Evolutionary conservation across 257 asterid genomes (phyloP).

Genomic region (Forsythia viridissima): DNA sequence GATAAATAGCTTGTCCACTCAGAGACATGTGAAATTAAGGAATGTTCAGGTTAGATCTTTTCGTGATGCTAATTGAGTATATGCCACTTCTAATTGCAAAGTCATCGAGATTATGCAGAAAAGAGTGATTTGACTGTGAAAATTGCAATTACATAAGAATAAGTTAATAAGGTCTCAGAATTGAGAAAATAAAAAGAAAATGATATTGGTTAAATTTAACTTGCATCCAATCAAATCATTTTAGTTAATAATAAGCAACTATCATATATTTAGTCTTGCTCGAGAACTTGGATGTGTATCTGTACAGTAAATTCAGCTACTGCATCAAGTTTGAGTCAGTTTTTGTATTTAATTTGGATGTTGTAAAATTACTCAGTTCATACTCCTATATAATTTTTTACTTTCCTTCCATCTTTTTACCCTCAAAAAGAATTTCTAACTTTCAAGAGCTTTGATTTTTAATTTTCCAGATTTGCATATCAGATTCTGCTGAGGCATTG

Average conservation of each 20-base stretch:
- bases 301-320: neutral
- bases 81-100: neutral
- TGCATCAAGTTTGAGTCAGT: neutral
- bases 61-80: neutral
- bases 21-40: conserved; percentile 10
- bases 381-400: neutral
- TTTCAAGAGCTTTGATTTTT: conserved; percentile 23
- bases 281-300: conserved; percentile 9
- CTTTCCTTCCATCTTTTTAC: neutral
- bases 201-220: neutral
- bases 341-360: neutral
- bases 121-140: neutral
- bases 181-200: neutral
- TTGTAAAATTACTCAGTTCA: neutral
- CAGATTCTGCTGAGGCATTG: conserved; percentile 62
- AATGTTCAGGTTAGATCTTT: neutral
- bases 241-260: neutral
- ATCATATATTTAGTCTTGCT: conserved; percentile 5
- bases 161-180: neutral
- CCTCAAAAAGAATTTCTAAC: neutral
- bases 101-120: neutral
- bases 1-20: conserved; percentile 4
- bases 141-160: neutral
- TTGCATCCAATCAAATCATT: conserved; percentile 1
- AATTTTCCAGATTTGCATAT: conserved; percentile 51